These are phyloP conservation scores for Aspergillus ostianus DNA, from an alignment of 495 filamentous ascomycete genomes.

Conservation along the genomic window DNA sequence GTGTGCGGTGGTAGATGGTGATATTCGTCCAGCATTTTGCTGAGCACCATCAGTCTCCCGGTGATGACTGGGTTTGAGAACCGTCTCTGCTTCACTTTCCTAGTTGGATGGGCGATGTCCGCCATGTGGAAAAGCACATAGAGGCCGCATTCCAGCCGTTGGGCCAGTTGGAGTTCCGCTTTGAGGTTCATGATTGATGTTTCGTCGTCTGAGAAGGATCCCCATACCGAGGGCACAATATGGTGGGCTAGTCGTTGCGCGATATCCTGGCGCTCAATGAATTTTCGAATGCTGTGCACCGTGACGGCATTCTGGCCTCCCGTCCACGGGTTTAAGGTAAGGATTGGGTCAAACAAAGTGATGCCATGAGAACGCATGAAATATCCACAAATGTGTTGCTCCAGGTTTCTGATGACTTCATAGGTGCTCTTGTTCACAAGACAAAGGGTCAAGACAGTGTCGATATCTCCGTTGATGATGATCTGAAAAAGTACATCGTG, in stretches of 20 bases:
- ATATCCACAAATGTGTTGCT: conserved; percentile 27
- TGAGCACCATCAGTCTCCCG: conserved; percentile 16
- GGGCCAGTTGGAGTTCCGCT: conserved; percentile 25
- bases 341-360: conserved; percentile 22
- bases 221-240: conserved; percentile 30
- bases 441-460: conserved; percentile 22
- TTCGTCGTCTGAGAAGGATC: conserved; percentile 26
- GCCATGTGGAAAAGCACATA: conserved; percentile 33
- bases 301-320: conserved; percentile 21
- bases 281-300: conserved; percentile 24
- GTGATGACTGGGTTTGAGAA: conserved; percentile 12
- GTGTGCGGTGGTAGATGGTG: conserved; percentile 18
- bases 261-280: conserved; percentile 23
- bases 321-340: conserved; percentile 24
- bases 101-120: conserved; percentile 24
- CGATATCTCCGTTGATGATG: conserved; percentile 26
- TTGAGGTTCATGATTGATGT: conserved; percentile 26
- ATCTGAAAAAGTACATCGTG: conserved; percentile 34
- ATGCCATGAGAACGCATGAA: conserved; percentile 27
- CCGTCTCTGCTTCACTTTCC: conserved; percentile 13
- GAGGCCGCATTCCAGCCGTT: conserved; percentile 27
- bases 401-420: conserved; percentile 26
- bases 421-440: conserved; percentile 28
- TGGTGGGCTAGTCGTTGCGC: conserved; percentile 21
- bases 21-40: conserved; percentile 24